phyloP scores from a whole-genome alignment of 176 grass and related monocot genomes.

The Triticum turgidum region DNA sequence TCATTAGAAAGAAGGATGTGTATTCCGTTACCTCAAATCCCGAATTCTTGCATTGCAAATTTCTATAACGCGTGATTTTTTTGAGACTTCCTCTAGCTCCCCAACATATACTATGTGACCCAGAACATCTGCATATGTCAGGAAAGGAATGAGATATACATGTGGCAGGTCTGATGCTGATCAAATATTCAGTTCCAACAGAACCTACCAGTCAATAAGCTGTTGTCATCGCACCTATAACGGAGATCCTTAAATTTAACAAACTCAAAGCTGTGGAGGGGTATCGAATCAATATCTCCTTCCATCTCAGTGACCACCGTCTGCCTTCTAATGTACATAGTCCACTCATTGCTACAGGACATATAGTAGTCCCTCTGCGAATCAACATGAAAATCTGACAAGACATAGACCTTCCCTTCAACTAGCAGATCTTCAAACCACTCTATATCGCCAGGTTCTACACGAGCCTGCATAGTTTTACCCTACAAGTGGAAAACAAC shows the following conservation, averaged over 20 bases:
- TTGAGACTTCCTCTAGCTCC: not conserved
- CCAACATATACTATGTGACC: not conserved
- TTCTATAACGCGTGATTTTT: not conserved
- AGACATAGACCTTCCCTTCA: not conserved
- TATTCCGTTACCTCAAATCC: not conserved
- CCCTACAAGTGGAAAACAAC: not conserved
- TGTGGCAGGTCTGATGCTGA: not conserved
- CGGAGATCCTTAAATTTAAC: slow-evolving; percentile 1
- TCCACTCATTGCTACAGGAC: slow-evolving; percentile 5
- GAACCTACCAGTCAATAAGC: not conserved
- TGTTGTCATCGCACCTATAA: not conserved
- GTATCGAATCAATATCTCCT: slow-evolving; percentile 7
- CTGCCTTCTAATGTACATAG: not conserved
- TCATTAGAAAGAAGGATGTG: not conserved
- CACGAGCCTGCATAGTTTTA: slow-evolving; percentile 11
- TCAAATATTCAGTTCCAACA: not conserved
- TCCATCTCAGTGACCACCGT: slow-evolving; percentile 12
- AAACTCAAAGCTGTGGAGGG: slow-evolving; percentile 17
- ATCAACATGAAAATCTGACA: not conserved
- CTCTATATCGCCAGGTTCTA: not conserved
- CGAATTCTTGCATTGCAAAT: not conserved
- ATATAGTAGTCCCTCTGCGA: not conserved
- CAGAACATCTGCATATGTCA: not conserved
- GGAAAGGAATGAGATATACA: not conserved
- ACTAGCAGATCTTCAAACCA: not conserved